These are phyloP conservation scores for Populus nigra DNA, from an alignment of 345 rosid genomes.

Conservation along the genomic window DNA sequence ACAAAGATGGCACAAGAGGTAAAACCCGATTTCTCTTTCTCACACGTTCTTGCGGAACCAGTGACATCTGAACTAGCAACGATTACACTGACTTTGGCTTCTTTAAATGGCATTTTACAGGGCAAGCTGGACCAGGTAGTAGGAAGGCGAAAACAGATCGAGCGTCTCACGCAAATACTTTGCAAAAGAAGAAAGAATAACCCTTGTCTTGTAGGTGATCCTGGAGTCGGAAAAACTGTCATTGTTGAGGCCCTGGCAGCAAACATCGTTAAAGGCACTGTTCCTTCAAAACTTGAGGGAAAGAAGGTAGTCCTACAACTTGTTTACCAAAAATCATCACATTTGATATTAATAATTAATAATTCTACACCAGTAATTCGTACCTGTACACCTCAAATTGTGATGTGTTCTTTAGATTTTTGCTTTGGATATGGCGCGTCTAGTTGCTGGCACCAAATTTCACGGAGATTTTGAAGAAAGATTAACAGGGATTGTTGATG, in stretches of 20 bases:
- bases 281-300: conserved; percentile 15
- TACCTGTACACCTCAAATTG: too few relatives aligned
- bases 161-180: conserved; percentile 21
- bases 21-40: background rate
- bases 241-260: conserved; percentile 29
- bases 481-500: conserved; percentile 96
- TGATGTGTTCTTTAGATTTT: conserved; percentile 51
- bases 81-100: background rate
- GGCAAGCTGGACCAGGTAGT: conserved; percentile 22
- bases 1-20: conserved; percentile 9
- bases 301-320: conserved; percentile 16
- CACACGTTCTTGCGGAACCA: background rate
- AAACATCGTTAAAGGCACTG: background rate
- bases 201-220: conserved; percentile 33
- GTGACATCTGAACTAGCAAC: background rate
- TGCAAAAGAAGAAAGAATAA: conserved; percentile 30
- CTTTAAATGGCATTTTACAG: background rate
- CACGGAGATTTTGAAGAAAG: conserved; percentile 98
- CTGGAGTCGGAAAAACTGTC: conserved; percentile 38
- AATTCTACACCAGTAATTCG: too few relatives aligned
- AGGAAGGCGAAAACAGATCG: conserved; percentile 15
- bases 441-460: conserved; percentile 94
- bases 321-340: too few relatives aligned
- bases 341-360: too few relatives aligned
- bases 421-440: conserved; percentile 97